Conservation (phyloP, 495 filamentous ascomycete genomes). For the Oidiodendron maius region DNA sequence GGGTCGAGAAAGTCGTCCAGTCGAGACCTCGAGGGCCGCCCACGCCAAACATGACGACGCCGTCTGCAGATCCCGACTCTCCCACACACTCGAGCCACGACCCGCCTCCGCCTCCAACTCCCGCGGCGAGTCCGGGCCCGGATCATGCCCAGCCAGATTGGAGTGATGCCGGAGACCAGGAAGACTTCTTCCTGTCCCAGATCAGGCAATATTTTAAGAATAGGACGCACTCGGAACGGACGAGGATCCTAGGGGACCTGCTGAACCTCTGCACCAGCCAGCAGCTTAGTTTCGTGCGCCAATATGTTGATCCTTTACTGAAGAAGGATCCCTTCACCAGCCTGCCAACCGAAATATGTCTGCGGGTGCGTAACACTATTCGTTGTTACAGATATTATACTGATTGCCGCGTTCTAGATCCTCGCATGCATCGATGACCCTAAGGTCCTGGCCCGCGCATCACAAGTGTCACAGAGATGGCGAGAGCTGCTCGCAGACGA, state of each 20-base stretch:
- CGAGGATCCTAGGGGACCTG: constrained; percentile 69
- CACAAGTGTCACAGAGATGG: constrained; percentile 90
- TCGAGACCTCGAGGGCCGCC: constrained; percentile 43
- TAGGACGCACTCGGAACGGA: constrained; percentile 43
- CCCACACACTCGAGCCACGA: constrained; percentile 26
- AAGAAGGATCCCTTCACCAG: constrained; percentile 93
- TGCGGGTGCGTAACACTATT: constrained; percentile 52
- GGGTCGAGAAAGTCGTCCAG: constrained; percentile 43
- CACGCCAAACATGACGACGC: constrained; percentile 51
- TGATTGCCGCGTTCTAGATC: constrained; percentile 44
- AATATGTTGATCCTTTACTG: constrained; percentile 83
- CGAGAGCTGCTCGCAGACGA: constrained; percentile 90
- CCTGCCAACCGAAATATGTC: constrained; percentile 85
- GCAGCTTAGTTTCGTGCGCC: constrained; percentile 88
- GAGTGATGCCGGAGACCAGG: constrained; percentile 44
- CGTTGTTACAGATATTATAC: not conserved
- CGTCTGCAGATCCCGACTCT: constrained; percentile 46
- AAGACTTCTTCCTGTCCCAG: constrained; percentile 44
- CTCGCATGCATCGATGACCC: constrained; percentile 94
- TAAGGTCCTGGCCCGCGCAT: constrained; percentile 82
- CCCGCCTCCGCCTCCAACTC: constrained; percentile 47
- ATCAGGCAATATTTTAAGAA: constrained; percentile 46
- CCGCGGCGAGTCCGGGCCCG: constrained; percentile 50
- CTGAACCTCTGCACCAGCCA: constrained; percentile 90
- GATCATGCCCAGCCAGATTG: constrained; percentile 45